phyloP scores from a whole-genome alignment of 2,329 filamentous ascomycete species.

The Alternaria consortialis region DNA sequence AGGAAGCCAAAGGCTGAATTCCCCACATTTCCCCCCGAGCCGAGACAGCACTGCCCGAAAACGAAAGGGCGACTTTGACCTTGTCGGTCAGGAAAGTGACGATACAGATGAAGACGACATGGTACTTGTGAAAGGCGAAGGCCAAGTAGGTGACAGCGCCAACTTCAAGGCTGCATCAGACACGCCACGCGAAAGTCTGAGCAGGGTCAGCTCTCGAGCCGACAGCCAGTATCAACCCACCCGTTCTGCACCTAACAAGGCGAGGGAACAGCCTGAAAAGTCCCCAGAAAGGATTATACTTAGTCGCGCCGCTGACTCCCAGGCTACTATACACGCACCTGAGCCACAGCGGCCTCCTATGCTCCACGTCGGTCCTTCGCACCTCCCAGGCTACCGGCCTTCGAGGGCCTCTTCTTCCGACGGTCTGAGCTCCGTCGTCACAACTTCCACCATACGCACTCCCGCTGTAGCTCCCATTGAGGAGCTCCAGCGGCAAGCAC shows the following conservation, averaged over 20 bases:
- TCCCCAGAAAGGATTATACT: conserved; percentile 33
- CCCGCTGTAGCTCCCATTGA: conserved; percentile 44
- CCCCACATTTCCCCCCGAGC: conserved; percentile 30
- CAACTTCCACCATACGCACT: conserved; percentile 44
- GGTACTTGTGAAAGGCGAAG: conserved; percentile 36
- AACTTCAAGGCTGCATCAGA: conserved; percentile 35
- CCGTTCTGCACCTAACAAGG: conserved; percentile 28
- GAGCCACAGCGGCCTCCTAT: conserved; percentile 52
- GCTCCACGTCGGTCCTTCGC: conserved; percentile 56
- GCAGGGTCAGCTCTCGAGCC: conserved; percentile 33
- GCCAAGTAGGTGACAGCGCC: conserved; percentile 29
- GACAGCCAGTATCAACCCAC: conserved; percentile 36
- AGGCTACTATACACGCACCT: conserved; percentile 36
- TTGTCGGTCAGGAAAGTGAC: conserved; percentile 42
- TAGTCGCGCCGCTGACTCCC: conserved; percentile 32
- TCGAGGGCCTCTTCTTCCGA: conserved; percentile 59
- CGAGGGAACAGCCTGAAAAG: conserved; percentile 35
- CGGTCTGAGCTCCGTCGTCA: conserved; percentile 51
- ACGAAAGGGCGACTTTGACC: conserved; percentile 34
- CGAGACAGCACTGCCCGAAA: conserved; percentile 33
- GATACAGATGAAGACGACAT: conserved; percentile 46
- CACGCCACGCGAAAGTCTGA: conserved; percentile 31
- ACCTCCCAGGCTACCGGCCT: conserved; percentile 58
- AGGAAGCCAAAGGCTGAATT: conserved; percentile 19
- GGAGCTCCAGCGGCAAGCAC: conserved; percentile 37